phyloP scores from a whole-genome alignment of 2,329 filamentous ascomycete genomes.

The Hypocreales sp. region DNA sequence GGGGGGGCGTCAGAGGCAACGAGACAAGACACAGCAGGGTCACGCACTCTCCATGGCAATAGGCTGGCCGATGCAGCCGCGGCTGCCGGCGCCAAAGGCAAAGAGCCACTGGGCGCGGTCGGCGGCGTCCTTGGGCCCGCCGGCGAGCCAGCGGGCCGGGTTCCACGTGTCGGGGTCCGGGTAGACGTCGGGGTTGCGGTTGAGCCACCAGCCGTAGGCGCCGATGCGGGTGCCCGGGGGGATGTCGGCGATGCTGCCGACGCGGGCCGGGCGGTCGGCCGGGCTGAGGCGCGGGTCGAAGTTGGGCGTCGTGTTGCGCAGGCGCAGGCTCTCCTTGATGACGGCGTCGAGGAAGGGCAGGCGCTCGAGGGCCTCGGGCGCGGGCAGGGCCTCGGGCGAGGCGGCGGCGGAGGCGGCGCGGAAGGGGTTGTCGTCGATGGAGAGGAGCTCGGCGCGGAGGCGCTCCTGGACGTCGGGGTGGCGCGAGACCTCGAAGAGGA shows the following conservation, averaged over 20 bases:
- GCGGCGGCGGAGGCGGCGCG: background rate
- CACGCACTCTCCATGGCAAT: too few species aligned
- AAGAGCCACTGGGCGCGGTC: too few species aligned
- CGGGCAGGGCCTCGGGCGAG: background rate
- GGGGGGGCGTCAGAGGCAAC: too few species aligned
- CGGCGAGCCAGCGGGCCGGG: background rate
- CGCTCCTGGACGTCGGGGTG: background rate
- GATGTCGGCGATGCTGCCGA: conserved; percentile 1
- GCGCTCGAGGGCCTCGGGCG: background rate
- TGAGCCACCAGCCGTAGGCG: background rate
- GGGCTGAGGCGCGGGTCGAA: conserved; percentile 1
- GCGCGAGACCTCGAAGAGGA: background rate
- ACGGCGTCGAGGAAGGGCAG: conserved; percentile 1
- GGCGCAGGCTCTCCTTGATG: conserved; percentile 1
- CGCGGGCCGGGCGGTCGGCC: background rate
- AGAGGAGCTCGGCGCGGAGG: background rate
- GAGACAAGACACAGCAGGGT: too few species aligned
- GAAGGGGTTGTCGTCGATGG: background rate
- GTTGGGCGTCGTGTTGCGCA: conserved; percentile 1
- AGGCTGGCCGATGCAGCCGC: too few species aligned
- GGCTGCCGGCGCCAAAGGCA: too few species aligned
- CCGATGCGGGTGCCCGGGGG: conserved; percentile 1
- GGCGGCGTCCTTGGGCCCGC: too few species aligned
- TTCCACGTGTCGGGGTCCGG: background rate
- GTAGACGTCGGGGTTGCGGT: conserved; percentile 1